Base-by-base conservation (phyloP, 805 yeast genomes). In the Candida qinlingensis region DNA sequence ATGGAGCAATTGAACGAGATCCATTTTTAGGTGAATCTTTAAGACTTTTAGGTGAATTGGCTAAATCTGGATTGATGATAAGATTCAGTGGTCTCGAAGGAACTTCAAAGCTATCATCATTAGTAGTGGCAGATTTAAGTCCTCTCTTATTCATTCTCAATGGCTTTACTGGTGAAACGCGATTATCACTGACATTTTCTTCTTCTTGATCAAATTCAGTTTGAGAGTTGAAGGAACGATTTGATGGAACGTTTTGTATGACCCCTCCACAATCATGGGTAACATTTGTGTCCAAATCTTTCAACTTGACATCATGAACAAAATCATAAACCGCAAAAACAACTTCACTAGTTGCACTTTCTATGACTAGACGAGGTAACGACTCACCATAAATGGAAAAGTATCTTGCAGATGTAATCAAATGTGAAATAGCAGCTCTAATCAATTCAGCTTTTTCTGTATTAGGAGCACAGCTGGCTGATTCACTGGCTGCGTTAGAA, bases 371-470 rank as follows among this genome's bases (percentile, higher is more conserved):
- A 46, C 74, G 76, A 0, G 97, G 96, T 47, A 88, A 66, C 3
- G 87, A 59, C n/a, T 75, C 73, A 4, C 76, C 70, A 56, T 85
- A 83, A 9, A 81, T 68, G 1, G 86, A 79, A 63, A 72, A 85
- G 60, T 88, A 87, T 58, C 96, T 75, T 1, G 91, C 78, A 1
- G 89, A 75, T 4, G 96, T 82, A 39, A 92, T 79, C 0, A 83
- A 77, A 65, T 85, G 89, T 13, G 90, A 80, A 27, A 86, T 76
- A 1, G 92, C 75, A 41, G 85, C 83, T 48, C 83, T 78, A 5
- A 87, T 72, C 27, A 79, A 59, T 40, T 72, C 62, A 39, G 81
- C 65, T 60, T 71, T 66, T 50, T 77, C 72, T 49, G 72, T 58
- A 46, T 62, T 62, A 6, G 62, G 55, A 6, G 62, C 63, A 44